A percentile compares a stretch with the other conserved stretches of the same genome.
Conservation (phyloP, 345 rosid genomes). For the Cardiospermum halicacabum region DNA sequence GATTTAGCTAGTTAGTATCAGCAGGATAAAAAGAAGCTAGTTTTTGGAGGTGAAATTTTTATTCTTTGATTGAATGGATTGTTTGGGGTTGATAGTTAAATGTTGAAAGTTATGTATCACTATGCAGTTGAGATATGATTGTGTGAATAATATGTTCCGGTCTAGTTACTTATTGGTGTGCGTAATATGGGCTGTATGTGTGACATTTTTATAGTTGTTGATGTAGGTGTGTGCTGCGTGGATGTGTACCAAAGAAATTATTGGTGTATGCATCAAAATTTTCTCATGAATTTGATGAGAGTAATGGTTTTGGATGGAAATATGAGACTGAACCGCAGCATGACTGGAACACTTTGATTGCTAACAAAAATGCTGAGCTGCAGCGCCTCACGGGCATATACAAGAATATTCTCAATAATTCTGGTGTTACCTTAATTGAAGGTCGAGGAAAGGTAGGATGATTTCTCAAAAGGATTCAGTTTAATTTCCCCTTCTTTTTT, state of each 20-base stretch:
- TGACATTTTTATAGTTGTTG: neutral
- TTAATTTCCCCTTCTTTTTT: neutral
- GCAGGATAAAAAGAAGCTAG: neutral
- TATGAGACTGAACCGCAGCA: constrained; percentile 72
- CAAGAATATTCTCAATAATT: constrained; percentile 64
- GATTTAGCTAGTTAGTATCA: neutral
- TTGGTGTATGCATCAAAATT: constrained; percentile 86
- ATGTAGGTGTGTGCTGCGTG: constrained; percentile 85
- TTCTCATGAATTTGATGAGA: constrained; percentile 88
- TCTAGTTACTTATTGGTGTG: too few relatives aligned
- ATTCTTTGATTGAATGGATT: neutral
- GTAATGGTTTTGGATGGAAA: constrained; percentile 88
- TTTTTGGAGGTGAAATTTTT: neutral
- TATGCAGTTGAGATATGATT: too few relatives aligned
- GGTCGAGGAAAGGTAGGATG: constrained; percentile 89
- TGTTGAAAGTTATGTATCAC: too few relatives aligned
- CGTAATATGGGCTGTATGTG: neutral
- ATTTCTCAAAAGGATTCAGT: neutral
- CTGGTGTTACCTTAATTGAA: constrained; percentile 70
- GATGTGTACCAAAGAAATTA: constrained; percentile 96
- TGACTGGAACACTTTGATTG: constrained; percentile 91
- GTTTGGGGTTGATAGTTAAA: neutral
- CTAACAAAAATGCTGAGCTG: constrained; percentile 91
- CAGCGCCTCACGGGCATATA: constrained; percentile 86
- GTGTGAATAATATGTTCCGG: too few relatives aligned